Evolutionary conservation across 2,329 filamentous ascomycete species (phyloP).

Genomic region (Magnaporthales sp.): DNA sequence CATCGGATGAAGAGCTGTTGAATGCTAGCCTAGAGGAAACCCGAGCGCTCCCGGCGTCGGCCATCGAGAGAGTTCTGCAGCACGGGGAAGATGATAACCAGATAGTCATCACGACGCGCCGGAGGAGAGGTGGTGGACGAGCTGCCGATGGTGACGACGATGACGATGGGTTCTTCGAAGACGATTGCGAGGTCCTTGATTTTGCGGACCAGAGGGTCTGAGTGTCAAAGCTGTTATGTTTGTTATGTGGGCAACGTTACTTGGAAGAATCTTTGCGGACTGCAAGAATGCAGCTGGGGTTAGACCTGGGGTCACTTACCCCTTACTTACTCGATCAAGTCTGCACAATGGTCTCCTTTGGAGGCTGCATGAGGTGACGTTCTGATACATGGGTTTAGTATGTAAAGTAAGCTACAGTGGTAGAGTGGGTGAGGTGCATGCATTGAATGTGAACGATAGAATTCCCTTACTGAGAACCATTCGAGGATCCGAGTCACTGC

Average conservation of each 20-base stretch:
- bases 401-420: not conserved
- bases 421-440: not conserved
- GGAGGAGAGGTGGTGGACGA: slow-evolving; percentile 51
- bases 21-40: slow-evolving; percentile 42
- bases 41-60: slow-evolving; percentile 51
- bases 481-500: not conserved
- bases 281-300: not conserved
- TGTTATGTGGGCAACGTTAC: not conserved
- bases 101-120: slow-evolving; percentile 73
- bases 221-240: slow-evolving; percentile 11
- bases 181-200: slow-evolving; percentile 85
- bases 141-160: slow-evolving; percentile 28
- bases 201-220: slow-evolving; percentile 67
- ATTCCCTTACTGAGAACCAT: not conserved
- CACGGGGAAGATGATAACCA: slow-evolving; percentile 58
- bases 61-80: slow-evolving; percentile 54
- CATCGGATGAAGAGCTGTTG: slow-evolving; percentile 42
- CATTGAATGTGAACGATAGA: not conserved
- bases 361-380: not conserved
- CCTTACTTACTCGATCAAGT: not conserved
- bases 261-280: not conserved
- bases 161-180: slow-evolving; percentile 80
- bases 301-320: not conserved
- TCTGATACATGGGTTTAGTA: not conserved
- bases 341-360: not conserved